phyloP scores from a whole-genome alignment of 192 early-diverging fungal genomes.

The Gaertneriomyces semiglobifer region DNA sequence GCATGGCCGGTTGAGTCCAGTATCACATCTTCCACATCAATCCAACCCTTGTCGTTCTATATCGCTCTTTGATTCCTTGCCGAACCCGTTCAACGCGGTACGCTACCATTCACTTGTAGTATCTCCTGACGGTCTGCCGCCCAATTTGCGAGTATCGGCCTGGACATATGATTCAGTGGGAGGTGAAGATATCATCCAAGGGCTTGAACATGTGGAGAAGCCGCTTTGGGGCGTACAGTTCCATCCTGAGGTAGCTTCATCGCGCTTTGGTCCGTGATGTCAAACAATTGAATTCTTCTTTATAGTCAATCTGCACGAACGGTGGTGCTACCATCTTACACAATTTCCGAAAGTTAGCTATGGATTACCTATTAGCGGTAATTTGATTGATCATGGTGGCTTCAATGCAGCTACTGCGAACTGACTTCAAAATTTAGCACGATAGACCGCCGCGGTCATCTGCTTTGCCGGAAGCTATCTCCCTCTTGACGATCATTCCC shows the following conservation, averaged over 20 bases:
- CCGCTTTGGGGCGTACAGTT: slow-evolving; percentile 92
- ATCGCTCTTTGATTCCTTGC: slow-evolving; percentile 58
- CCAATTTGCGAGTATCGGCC: slow-evolving; percentile 58
- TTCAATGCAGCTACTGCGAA: neutral
- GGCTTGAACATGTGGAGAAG: slow-evolving; percentile 59
- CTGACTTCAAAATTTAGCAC: neutral
- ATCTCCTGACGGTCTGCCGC: slow-evolving; percentile 54
- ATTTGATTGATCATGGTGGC: neutral
- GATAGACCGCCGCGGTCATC: neutral
- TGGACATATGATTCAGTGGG: slow-evolving; percentile 40
- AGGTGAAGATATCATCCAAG: slow-evolving; percentile 65
- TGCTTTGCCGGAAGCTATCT: slow-evolving; percentile 13
- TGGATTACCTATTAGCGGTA: neutral
- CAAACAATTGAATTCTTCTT: neutral
- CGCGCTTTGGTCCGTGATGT: neutral
- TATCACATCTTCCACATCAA: slow-evolving; percentile 34
- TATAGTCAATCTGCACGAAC: slow-evolving; percentile 75
- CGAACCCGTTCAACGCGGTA: slow-evolving; percentile 68
- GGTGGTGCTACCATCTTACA: slow-evolving; percentile 63
- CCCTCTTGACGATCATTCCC: slow-evolving; percentile 25
- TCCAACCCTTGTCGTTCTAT: slow-evolving; percentile 20
- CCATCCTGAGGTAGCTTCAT: slow-evolving; percentile 73
- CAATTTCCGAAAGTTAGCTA: slow-evolving; percentile 68
- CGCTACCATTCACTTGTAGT: slow-evolving; percentile 90
- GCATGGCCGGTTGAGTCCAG: slow-evolving; percentile 74